Evolutionary conservation across 768 basidiomycete species (phyloP).

Genomic region (Termitomyces sp.): DNA sequence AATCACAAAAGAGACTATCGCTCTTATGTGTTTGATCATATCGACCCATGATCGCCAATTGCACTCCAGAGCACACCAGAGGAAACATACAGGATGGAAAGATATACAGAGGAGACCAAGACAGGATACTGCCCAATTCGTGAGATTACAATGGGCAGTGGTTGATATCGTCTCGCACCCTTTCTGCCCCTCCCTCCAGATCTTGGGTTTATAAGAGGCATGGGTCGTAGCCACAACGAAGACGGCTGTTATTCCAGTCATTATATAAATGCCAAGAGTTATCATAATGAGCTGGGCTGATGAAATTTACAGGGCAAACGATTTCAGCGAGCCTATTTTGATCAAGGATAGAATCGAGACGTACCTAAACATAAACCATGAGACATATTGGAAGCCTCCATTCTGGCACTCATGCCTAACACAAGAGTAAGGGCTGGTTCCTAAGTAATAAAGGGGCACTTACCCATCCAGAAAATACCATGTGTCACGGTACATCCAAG

Average conservation of each 20-base stretch:
- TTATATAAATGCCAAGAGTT: constrained; percentile 34
- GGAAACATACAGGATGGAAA: constrained; percentile 38
- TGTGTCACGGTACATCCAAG: constrained; percentile 47
- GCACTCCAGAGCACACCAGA: constrained; percentile 32
- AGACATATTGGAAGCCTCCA: constrained; percentile 59
- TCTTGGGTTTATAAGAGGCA: constrained; percentile 35
- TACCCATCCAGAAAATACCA: constrained; percentile 55
- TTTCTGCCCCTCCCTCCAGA: constrained; percentile 28
- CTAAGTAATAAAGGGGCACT: constrained; percentile 8
- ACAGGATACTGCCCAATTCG: constrained; percentile 29
- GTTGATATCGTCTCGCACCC: constrained; percentile 17
- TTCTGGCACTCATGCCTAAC: constrained; percentile 56
- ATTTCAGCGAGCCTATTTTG: background rate
- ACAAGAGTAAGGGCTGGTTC: background rate
- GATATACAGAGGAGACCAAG: constrained; percentile 40
- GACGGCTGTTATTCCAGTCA: constrained; percentile 37
- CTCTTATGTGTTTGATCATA: constrained; percentile 38
- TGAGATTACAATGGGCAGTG: background rate
- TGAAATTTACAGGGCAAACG: background rate
- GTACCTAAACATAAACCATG: constrained; percentile 49
- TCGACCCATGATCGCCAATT: constrained; percentile 29
- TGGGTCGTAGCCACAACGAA: constrained; percentile 39
- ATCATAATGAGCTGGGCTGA: constrained; percentile 40
- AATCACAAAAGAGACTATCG: constrained; percentile 56
- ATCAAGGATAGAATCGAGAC: constrained; percentile 10